phyloP scores from a whole-genome alignment of 2,329 filamentous ascomycete species.

The Exophiala xenobiotica region DNA sequence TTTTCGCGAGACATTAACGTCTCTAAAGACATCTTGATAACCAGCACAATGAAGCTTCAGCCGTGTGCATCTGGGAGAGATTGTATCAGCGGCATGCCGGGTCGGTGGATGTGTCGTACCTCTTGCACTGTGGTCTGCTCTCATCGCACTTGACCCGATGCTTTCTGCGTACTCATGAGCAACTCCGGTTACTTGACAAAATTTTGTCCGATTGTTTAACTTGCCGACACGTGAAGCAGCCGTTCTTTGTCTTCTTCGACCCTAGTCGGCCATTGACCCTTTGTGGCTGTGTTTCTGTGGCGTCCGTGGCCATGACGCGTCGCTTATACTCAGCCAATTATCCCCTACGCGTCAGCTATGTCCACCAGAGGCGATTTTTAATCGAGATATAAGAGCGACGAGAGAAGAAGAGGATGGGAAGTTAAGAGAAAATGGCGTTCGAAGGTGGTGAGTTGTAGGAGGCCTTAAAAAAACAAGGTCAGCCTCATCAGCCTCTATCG shows the following conservation, averaged over 20 bases:
- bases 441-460: not conserved
- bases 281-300: not conserved
- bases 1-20: not conserved
- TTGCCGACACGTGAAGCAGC: not conserved
- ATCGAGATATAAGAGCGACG: not conserved
- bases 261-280: not conserved
- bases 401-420: not conserved
- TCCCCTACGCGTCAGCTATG: not conserved
- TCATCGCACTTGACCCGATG: not conserved
- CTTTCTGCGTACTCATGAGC: not conserved
- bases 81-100: not conserved
- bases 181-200: not conserved
- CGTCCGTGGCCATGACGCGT: not conserved
- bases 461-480: not conserved
- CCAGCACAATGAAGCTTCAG: not conserved
- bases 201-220: not conserved
- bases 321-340: not conserved
- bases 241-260: not conserved
- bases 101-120: not conserved
- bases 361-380: not conserved
- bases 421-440: not conserved
- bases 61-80: not conserved
- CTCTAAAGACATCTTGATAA: not conserved
- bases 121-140: not conserved
- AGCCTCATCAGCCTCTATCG: not conserved